A percentile compares a stretch with the other conserved stretches of the same genome.
Conservation (phyloP, 164 flowering plant genomes). For the Chimonanthus praecox region DNA sequence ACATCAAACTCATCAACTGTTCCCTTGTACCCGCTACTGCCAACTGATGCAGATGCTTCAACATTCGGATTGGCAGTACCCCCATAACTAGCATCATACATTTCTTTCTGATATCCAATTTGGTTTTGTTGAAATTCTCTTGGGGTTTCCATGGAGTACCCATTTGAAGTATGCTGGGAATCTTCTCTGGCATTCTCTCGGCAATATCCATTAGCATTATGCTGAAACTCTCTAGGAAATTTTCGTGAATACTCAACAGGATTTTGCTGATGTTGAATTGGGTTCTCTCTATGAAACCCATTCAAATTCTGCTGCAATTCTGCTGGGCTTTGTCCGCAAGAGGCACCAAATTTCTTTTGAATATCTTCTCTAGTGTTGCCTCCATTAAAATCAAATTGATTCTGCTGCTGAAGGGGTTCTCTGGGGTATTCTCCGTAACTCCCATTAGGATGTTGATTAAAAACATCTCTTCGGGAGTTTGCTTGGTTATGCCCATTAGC, state of each 20-base stretch:
- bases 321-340: not conserved
- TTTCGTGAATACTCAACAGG: slow-evolving; percentile 6
- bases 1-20: slow-evolving; percentile 55
- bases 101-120: slow-evolving; percentile 11
- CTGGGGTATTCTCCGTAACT: not conserved
- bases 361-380: not conserved
- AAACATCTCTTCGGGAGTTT: slow-evolving; percentile 5
- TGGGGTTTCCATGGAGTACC: slow-evolving; percentile 4
- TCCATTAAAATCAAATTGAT: not conserved
- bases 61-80: slow-evolving; percentile 6
- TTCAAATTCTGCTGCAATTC: not conserved
- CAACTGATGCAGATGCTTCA: slow-evolving; percentile 23
- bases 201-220: slow-evolving; percentile 6
- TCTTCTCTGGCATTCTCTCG: not conserved
- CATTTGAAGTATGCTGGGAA: slow-evolving; percentile 1
- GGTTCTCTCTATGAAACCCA: not conserved
- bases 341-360: not conserved
- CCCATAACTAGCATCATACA: not conserved
- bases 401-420: not conserved
- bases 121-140: slow-evolving; percentile 3
- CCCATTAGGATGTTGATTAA: slow-evolving; percentile 12
- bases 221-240: not conserved
- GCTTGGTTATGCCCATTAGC: slow-evolving; percentile 5
- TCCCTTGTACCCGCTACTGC: slow-evolving; percentile 18
- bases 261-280: not conserved